These are phyloP conservation scores for Candida dajiaensis DNA, from an alignment of 805 yeast species.

Conservation along the genomic window DNA sequence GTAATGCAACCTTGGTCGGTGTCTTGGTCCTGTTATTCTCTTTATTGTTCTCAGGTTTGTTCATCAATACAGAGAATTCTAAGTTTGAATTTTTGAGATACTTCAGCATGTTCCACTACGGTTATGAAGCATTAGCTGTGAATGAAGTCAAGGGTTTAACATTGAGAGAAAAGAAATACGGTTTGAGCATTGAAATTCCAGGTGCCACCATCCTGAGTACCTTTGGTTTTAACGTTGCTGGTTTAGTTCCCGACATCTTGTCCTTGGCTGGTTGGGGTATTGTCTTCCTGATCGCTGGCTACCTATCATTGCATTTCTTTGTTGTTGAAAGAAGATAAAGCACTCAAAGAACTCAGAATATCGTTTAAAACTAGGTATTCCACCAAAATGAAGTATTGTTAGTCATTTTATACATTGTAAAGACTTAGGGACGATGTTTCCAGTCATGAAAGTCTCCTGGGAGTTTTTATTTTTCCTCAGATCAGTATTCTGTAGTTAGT, in stretches of 20 bases:
- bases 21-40: conserved; percentile 81
- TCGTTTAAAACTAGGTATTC: neutral
- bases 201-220: conserved; percentile 96
- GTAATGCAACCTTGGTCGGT: conserved; percentile 87
- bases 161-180: conserved; percentile 83
- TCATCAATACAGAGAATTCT: conserved; percentile 69
- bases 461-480: too few species aligned
- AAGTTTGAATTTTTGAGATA: conserved; percentile 72
- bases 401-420: neutral
- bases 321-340: conserved; percentile 60
- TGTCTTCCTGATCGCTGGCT: conserved; percentile 62
- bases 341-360: neutral
- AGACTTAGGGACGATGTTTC: too few species aligned
- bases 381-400: neutral
- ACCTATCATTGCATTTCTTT: conserved; percentile 61
- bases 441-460: too few species aligned
- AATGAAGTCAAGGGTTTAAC: conserved; percentile 88
- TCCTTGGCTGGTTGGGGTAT: conserved; percentile 53
- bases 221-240: conserved; percentile 86
- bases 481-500: too few species aligned
- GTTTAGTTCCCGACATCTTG: conserved; percentile 59
- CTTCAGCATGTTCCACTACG: conserved; percentile 89
- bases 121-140: conserved; percentile 86
- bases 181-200: conserved; percentile 91
- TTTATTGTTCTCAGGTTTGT: conserved; percentile 86